phyloP scores from a whole-genome alignment of 106 monocot genomes.

The Dioscorea alata region DNA sequence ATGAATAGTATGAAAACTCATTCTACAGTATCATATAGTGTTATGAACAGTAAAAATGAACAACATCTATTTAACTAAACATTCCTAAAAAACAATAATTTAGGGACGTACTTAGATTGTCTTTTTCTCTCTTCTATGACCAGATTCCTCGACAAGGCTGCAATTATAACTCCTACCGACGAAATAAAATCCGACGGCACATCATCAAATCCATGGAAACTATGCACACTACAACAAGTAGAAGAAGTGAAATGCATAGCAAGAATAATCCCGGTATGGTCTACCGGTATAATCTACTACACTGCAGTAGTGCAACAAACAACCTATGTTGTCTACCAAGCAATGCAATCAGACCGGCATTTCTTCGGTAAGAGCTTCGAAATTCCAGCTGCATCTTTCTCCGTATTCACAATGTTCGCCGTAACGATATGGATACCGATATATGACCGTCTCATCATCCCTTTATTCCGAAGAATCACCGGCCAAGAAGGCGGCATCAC shows the following conservation, averaged over 20 bases:
- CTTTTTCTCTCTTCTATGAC: no score
- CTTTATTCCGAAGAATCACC: conserved; percentile 17
- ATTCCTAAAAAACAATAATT: no score
- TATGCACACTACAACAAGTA: conserved; percentile 44
- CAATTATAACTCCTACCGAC: conserved; percentile 15
- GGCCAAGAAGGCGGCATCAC: conserved; percentile 24
- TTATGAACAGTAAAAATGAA: no score
- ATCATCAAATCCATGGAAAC: conserved; percentile 25
- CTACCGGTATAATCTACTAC: conserved; percentile 28
- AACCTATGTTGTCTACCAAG: conserved; percentile 39
- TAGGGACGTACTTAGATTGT: no score
- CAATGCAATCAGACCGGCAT: conserved; percentile 48
- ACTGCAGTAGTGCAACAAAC: conserved; percentile 8
- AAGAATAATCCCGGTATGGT: conserved; percentile 54
- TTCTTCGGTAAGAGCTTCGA: conserved; percentile 22
- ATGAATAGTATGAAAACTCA: no score
- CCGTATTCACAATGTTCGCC: conserved; percentile 51
- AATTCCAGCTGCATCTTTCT: conserved; percentile 53
- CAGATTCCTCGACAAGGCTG: conserved; percentile 57
- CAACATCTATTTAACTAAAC: no score
- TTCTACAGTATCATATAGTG: no score
- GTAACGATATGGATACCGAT: conserved; percentile 57
- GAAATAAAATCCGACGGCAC: conserved; percentile 11
- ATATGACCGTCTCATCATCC: conserved; percentile 47
- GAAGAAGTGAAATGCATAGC: conserved; percentile 60